phyloP scores from a whole-genome alignment of 345 rosid genomes.

The Toxicodendron radicans region DNA sequence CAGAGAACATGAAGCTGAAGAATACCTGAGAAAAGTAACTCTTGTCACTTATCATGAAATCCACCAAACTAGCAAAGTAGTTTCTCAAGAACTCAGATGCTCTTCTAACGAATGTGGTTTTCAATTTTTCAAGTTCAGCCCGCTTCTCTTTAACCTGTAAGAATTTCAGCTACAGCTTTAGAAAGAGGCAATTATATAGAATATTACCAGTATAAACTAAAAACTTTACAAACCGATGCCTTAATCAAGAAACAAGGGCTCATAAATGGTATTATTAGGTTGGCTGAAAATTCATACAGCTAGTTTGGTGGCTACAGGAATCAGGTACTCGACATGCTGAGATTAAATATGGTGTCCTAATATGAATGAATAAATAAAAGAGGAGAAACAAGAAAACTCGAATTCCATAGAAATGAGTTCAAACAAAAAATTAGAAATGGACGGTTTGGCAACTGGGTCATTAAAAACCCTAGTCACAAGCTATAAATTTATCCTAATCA shows the following conservation, averaged over 20 bases:
- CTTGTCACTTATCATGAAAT: conserved; percentile 97
- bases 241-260: background rate
- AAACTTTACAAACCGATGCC: background rate
- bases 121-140: conserved; percentile 77
- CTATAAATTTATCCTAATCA: background rate
- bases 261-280: background rate
- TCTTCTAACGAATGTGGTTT: conserved; percentile 77
- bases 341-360: background rate
- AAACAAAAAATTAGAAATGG: background rate
- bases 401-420: background rate
- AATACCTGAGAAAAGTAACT: conserved; percentile 97
- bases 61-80: conserved; percentile 97
- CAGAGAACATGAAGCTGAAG: conserved; percentile 10
- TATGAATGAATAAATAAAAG: background rate
- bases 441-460: no score
- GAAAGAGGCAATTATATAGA: background rate
- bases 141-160: conserved; percentile 85
- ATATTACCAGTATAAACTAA: background rate
- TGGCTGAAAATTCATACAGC: background rate
- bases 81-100: conserved; percentile 96
- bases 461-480: no score
- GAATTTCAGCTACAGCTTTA: conserved; percentile 10
- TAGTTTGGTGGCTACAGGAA: background rate
- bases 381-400: background rate
- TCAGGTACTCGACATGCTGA: background rate